Evolutionary conservation across 495 filamentous ascomycete species (phyloP), one percentile per base, ranked within the genome.

Genomic region (Oidiodendron maius): DNA sequence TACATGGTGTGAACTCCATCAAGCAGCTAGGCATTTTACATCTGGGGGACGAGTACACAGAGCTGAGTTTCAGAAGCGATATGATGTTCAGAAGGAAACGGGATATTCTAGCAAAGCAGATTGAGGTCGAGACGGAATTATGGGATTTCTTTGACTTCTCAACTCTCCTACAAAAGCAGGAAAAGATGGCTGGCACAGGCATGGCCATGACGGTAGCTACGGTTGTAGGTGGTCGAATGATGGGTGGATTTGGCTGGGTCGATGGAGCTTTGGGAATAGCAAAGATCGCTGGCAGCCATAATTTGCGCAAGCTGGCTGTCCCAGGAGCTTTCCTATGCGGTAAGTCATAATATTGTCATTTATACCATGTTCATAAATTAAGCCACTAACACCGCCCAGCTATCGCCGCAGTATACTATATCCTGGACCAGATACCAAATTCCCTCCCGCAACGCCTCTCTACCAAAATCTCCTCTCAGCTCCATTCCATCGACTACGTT

Each of bases 141-240:
- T 85, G 77, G 76, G 93, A 98, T 64, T 96, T 98, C 70, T 88
- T 97, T 62, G 94, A 98, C 63, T 70, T 90, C 58, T 71, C 76
- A 25, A 82, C 78, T 10, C 70, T 96, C 9, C 82, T 93, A 72
- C 88, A 97, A 57, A 75, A 80, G 40, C 90, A 98, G 62, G 94
- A 98, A 71, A 96, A 97, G 70, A 69, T 93, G 34, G 90, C 89
- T 12, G 89, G 89, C 30, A 89, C 89, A 22, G 81, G 93, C 51
- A 86, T 97, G 83, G 91, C 94, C 32, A 74, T 98, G 65, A 97
- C 93, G 2, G 81, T 91, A 23, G 87, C 84, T n/a, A 89, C 88
- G 48, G 83, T 93, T 16, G 71, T 96, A 9, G 88, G 91, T 41
- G 78, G 83, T 11, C 77, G 90, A 30, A 71, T 91, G 50, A 70